These are phyloP conservation scores for Prunus yedoensis DNA, from an alignment of 331 rosid species.

Conservation along the genomic window DNA sequence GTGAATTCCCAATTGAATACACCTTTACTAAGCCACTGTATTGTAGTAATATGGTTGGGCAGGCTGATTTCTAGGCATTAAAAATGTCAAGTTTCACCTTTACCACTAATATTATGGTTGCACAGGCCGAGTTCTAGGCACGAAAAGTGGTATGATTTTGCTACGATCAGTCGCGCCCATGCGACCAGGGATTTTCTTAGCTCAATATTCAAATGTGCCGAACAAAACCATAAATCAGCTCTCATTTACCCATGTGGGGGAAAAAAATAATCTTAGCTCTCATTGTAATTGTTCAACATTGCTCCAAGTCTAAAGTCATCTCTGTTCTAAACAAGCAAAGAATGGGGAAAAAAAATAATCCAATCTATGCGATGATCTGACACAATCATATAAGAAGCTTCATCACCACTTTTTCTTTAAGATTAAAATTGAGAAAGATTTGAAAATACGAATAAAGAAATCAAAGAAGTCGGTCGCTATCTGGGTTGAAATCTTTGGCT, in stretches of 20 bases:
- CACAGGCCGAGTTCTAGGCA: too few relatives aligned
- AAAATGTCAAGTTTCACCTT: too few relatives aligned
- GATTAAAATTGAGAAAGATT: conserved; percentile 19
- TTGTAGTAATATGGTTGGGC: too few relatives aligned
- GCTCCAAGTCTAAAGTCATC: conserved; percentile 21
- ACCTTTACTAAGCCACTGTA: too few relatives aligned
- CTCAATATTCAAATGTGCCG: conserved; percentile 19
- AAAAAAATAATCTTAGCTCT: too few relatives aligned
- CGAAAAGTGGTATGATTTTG: too few relatives aligned
- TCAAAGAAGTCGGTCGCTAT: conserved; percentile 41
- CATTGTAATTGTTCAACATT: conserved; percentile 31
- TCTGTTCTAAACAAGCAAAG: conserved; percentile 43
- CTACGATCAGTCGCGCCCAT: too few relatives aligned
- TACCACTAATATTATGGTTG: too few relatives aligned
- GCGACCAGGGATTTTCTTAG: neutral
- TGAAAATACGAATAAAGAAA: conserved; percentile 14
- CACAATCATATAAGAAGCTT: conserved; percentile 12
- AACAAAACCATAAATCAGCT: conserved; percentile 32
- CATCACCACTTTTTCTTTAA: conserved; percentile 8
- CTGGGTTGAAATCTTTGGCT: conserved; percentile 41
- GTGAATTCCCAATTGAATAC: too few relatives aligned
- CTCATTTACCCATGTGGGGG: conserved; percentile 39
- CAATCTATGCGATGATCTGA: conserved; percentile 14
- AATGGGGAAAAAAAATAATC: conserved; percentile 27
- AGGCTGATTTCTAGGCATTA: too few relatives aligned